Evolutionary conservation across 768 basidiomycete species (phyloP).

Genomic region (Plicaturopsis crispa): DNA sequence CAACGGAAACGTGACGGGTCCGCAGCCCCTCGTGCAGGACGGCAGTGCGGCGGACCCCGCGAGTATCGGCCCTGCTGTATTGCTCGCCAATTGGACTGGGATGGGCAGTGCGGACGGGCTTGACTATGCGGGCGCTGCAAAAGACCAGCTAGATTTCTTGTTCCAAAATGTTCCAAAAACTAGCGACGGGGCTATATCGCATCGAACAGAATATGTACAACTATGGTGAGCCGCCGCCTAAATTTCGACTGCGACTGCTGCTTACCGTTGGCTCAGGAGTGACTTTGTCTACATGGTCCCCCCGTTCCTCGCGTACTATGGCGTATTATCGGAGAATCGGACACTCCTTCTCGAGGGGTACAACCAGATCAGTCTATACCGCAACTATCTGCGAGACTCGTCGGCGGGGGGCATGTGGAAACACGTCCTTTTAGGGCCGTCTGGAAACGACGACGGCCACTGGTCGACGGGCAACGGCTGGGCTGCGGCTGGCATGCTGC

Average conservation of each 20-base stretch:
- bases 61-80: conserved; percentile 64
- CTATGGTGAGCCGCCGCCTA: conserved; percentile 44
- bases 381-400: conserved; percentile 51
- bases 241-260: neutral
- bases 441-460: conserved; percentile 53
- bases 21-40: conserved; percentile 55
- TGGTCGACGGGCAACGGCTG: conserved; percentile 88
- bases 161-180: conserved; percentile 52
- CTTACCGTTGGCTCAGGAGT: conserved; percentile 35
- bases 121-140: conserved; percentile 57
- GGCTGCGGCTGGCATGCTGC: conserved; percentile 84
- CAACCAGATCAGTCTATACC: conserved; percentile 66
- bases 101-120: conserved; percentile 23
- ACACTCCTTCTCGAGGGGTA: conserved; percentile 58
- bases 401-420: conserved; percentile 56
- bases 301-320: conserved; percentile 84
- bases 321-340: conserved; percentile 47
- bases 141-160: conserved; percentile 58
- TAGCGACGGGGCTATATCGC: conserved; percentile 74
- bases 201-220: conserved; percentile 60
- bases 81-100: conserved; percentile 51
- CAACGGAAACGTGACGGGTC: conserved; percentile 35
- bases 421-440: conserved; percentile 58
- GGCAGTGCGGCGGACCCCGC: conserved; percentile 73
- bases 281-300: conserved; percentile 85